A percentile compares a stretch with the other conserved stretches of the same genome.
phyloP scores from a whole-genome alignment of 345 rosid genomes.

The Nephelium lappaceum region DNA sequence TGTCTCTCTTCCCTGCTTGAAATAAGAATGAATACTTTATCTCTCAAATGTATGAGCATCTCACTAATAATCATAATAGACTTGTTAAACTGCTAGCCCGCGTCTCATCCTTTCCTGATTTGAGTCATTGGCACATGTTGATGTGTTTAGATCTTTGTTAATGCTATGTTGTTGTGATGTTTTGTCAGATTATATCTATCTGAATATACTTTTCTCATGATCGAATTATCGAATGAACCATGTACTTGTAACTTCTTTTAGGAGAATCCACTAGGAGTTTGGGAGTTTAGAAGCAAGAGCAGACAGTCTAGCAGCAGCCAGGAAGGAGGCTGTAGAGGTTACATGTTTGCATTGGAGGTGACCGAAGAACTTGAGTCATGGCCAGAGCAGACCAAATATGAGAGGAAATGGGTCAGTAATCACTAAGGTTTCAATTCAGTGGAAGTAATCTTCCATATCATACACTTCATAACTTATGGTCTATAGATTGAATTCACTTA shows the following conservation, averaged over 20 bases:
- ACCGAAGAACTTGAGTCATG: slow-evolving; percentile 48
- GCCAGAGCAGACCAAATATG: slow-evolving; percentile 45
- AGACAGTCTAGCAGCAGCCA: slow-evolving; percentile 36
- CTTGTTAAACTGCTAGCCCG: too few species aligned
- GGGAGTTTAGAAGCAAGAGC: slow-evolving; percentile 70
- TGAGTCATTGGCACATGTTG: background rate
- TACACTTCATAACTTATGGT: too few species aligned
- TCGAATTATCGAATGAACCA: background rate
- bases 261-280: slow-evolving; percentile 46
- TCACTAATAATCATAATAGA: too few species aligned
- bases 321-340: slow-evolving; percentile 71
- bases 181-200: background rate
- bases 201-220: background rate
- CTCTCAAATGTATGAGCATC: too few species aligned
- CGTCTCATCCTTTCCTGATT: too few species aligned
- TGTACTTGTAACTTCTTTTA: slow-evolving; percentile 9
- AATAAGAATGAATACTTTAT: background rate
- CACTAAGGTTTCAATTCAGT: background rate
- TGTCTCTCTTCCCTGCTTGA: slow-evolving; percentile 9
- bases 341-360: slow-evolving; percentile 68
- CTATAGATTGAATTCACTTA: too few species aligned
- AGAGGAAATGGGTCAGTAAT: slow-evolving; percentile 49
- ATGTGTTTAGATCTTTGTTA: background rate
- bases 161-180: background rate
- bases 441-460: background rate